These are phyloP conservation scores for Orbilia oligospora DNA, from an alignment of 2,329 filamentous ascomycete species.

Conservation along the genomic window DNA sequence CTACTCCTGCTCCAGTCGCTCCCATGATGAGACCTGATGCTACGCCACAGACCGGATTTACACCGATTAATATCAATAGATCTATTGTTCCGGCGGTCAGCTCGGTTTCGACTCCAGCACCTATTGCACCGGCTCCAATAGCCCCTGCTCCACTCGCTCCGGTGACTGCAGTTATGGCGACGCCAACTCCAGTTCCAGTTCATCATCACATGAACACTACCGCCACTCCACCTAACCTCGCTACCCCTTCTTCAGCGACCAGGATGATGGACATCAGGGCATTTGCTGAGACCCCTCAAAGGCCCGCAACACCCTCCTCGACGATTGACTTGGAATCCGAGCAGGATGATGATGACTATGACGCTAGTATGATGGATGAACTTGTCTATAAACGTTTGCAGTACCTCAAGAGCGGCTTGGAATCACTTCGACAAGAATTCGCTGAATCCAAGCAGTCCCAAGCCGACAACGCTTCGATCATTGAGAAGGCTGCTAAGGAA, in stretches of 20 bases:
- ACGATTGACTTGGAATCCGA: conserved; percentile 27
- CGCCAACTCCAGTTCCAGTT: conserved; percentile 6
- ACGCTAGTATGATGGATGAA: conserved; percentile 27
- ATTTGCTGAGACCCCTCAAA: neutral
- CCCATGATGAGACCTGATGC: neutral
- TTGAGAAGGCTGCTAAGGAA: conserved; percentile 37
- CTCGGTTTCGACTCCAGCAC: conserved; percentile 1
- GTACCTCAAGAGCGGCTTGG: conserved; percentile 16
- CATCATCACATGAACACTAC: neutral
- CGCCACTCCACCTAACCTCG: neutral
- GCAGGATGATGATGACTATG: conserved; percentile 27
- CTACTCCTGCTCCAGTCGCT: neutral
- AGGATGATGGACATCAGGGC: neutral
- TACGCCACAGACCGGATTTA: conserved; percentile 31
- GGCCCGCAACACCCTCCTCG: conserved; percentile 2
- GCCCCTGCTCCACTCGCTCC: neutral
- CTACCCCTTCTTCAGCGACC: conserved; percentile 5
- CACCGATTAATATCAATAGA: conserved; percentile 47
- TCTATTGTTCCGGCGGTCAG: neutral
- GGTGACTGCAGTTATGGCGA: neutral
- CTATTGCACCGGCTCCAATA: conserved; percentile 1
- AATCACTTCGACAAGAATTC: conserved; percentile 31
- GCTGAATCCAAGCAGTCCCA: conserved; percentile 26
- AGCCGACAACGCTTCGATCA: conserved; percentile 13
- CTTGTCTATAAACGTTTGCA: conserved; percentile 23